Conservation (phyloP, 257 asterid species). For the Solanum dulcamara region DNA sequence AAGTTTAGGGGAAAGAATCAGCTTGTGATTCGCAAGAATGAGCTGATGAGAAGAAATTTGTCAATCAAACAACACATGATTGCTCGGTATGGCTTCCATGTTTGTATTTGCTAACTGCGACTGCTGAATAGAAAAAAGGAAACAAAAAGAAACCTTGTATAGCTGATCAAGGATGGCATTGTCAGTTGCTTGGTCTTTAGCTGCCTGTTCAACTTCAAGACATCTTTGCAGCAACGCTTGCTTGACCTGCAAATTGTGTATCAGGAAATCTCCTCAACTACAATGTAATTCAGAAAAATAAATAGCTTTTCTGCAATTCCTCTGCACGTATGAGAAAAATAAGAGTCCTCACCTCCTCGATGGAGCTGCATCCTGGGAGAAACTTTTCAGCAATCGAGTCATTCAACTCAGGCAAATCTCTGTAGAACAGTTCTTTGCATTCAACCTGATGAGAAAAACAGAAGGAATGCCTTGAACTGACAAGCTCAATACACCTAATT, state of each 20-base stretch:
- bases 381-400: constrained; percentile 74
- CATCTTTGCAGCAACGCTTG: constrained; percentile 51
- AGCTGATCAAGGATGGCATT: constrained; percentile 88
- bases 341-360: constrained; percentile 49
- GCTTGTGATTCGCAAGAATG: neutral
- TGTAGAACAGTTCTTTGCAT: constrained; percentile 56
- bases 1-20: neutral
- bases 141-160: constrained; percentile 39
- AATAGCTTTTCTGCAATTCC: neutral
- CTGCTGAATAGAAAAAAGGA: neutral
- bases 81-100: neutral
- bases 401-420: constrained; percentile 44
- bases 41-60: neutral
- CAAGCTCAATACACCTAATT: neutral
- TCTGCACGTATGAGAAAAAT: neutral
- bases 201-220: constrained; percentile 77
- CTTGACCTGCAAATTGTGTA: constrained; percentile 51
- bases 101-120: neutral
- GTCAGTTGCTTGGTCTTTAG: constrained; percentile 94
- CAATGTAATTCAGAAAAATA: neutral
- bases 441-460: constrained; percentile 41
- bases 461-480: neutral
- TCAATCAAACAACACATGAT: neutral
- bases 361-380: constrained; percentile 63
- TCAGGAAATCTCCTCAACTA: neutral